Percentiles rank a stretch among this genome's conserved stretches.
These are phyloP conservation scores for Trematosphaeria pertusa DNA, from an alignment of 2,329 filamentous ascomycete genomes.

Conservation along the genomic window DNA sequence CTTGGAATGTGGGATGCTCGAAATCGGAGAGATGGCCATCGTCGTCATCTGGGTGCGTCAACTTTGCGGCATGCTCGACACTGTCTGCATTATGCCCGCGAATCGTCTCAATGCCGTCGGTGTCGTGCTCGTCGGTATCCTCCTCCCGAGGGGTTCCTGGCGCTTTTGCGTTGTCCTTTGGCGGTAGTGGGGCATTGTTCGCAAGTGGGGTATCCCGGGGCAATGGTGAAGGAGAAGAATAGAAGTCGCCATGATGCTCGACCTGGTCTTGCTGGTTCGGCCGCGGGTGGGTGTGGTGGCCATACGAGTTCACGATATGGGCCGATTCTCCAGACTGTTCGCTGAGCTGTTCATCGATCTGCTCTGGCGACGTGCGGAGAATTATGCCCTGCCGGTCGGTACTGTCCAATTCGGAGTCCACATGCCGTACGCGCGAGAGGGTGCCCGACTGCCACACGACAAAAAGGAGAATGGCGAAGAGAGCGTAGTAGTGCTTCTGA, in stretches of 20 bases:
- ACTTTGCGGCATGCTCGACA: slow-evolving; percentile 17
- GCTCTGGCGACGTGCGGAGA: slow-evolving; percentile 1
- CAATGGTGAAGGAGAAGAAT: neutral
- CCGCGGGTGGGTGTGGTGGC: slow-evolving; percentile 9
- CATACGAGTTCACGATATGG: neutral
- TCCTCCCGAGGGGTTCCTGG: slow-evolving; percentile 2
- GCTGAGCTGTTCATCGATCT: neutral
- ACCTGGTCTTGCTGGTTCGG: neutral
- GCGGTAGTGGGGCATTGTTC: neutral
- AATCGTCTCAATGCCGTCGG: slow-evolving; percentile 9
- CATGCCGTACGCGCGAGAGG: neutral
- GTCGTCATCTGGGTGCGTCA: slow-evolving; percentile 22
- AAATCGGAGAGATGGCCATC: slow-evolving; percentile 7
- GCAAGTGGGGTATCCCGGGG: neutral
- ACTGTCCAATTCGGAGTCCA: slow-evolving; percentile 11
- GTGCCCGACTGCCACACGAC: slow-evolving; percentile 12
- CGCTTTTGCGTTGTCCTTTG: neutral
- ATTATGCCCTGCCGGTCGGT: neutral
- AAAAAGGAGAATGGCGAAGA: slow-evolving; percentile 11
- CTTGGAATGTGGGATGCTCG: neutral
- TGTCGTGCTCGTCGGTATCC: slow-evolving; percentile 10
- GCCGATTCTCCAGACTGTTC: neutral
- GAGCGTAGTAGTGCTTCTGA: slow-evolving; percentile 11
- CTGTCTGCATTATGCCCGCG: slow-evolving; percentile 10
- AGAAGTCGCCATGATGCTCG: neutral